Evolutionary conservation across 2,329 filamentous ascomycete genomes (phyloP), one percentile per base, ranked within the genome.

Genomic region (Dryadomyces sulphureus): DNA sequence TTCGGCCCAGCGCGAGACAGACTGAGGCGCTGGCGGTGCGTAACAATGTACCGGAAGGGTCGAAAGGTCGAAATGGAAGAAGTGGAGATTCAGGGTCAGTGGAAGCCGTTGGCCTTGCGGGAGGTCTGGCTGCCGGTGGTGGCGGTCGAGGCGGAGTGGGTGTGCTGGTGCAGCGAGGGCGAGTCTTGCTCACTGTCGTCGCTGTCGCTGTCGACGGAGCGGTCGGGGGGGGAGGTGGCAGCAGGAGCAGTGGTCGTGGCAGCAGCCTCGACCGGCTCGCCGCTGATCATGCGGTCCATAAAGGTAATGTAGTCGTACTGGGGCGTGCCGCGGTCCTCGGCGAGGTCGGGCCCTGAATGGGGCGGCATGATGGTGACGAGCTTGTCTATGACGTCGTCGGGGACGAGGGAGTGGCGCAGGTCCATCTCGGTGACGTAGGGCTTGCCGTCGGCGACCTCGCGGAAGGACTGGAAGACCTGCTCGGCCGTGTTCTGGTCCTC

Each of bases 401-500:
- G 92, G 34, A 98, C 93, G 35, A 98, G 75, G 38, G 84, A 92
- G 64, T 98, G 92, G 49, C 90, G 78, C 48, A 98, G 75, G 62
- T 98, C 92, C 69, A 98, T 84, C 66, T 98, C 92, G 5, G 92
- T 98, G 36, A 98, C 92, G 62, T 98, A 98, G 11, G 90, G 89
- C 71, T 98, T 98, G 54, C 92, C 92, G 66, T 98, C 92, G 17
- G 92, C 92, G 40, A 98, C 92, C 65, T 98, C 92, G 48, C 81
- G 79, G 76, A 98, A 98, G 52, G 84, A 93, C 66, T 98, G 90
- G 69, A 92, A 96, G 5, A 98, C 92, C 63, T 98, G 92, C 64
- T 96, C 92, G 12, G 92, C 92, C 4, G 89, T 95, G 62, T 98
- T 95, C 66, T 98, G 92, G 60, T 98, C 92, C 65, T 98, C 92